These are phyloP conservation scores for Leishmania gerbilli DNA, from an alignment of 208 protist species.

Conservation along the genomic window DNA sequence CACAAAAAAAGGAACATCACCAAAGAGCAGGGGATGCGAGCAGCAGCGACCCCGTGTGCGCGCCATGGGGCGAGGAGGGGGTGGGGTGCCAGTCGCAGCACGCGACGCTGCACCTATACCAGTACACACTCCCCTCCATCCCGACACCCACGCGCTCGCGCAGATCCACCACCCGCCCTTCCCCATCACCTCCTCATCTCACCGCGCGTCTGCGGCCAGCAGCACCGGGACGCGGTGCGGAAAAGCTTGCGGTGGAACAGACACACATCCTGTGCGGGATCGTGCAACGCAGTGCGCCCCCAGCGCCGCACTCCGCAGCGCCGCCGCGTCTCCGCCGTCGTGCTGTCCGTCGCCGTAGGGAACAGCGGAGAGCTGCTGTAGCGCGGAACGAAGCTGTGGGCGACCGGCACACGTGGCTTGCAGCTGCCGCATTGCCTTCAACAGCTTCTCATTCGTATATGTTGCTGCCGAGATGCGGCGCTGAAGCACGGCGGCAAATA, in stretches of 20 bases:
- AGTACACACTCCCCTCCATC: background rate
- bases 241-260: slow-evolving; percentile 77
- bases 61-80: background rate
- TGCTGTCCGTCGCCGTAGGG: slow-evolving; percentile 54
- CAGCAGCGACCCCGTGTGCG: background rate
- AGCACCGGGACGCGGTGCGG: slow-evolving; percentile 72
- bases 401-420: slow-evolving; percentile 50
- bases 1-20: background rate
- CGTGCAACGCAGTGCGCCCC: slow-evolving; percentile 79
- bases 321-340: slow-evolving; percentile 34
- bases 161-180: background rate
- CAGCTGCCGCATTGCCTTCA: slow-evolving; percentile 75
- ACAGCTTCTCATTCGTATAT: slow-evolving; percentile 68
- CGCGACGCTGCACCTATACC: background rate
- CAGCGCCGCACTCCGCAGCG: slow-evolving; percentile 52
- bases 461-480: slow-evolving; percentile 40
- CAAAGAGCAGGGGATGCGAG: background rate
- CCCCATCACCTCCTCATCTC: background rate
- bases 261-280: slow-evolving; percentile 74
- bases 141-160: background rate
- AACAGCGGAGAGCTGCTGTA: slow-evolving; percentile 51
- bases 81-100: background rate
- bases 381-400: slow-evolving; percentile 41
- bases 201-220: slow-evolving; percentile 29
- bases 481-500: slow-evolving; percentile 67